Evolutionary conservation across 2,329 filamentous ascomycete genomes (phyloP), one percentile per base, ranked within the genome.

Genomic region (Paecilomyces sp.): DNA sequence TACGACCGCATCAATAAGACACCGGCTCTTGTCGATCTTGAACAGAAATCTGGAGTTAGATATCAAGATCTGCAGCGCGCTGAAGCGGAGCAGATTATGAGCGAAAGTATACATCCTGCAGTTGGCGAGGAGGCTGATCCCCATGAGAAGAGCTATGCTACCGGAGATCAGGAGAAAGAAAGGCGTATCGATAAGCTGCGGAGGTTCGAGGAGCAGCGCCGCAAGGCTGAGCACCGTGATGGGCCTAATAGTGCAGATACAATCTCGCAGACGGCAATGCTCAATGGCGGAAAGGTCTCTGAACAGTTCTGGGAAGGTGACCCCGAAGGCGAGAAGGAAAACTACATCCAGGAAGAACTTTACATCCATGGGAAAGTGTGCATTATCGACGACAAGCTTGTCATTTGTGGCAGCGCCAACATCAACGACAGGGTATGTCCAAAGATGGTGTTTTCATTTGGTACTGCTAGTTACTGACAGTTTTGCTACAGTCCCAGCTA

Each of bases 271-370:
- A 87, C 91, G 65, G 91, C 92, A 36, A 94, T 97, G 91, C 82
- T 89, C 24, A 84, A 83, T 64, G 77, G 86, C 72, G 73, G 84
- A 72, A 78, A 82, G 81, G 75, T 85, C 68, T 82, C 81, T 3
- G 86, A 90, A 9, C 90, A 95, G 73, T 68, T 77, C 0, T 97
- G 91, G 90, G 88, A 92, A 15, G 88, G 90, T 15, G 77, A 88
- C 3, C 78, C 85, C 0, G 84, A 93, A 65, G 84, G 85, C 1
- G 94, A 97, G 73, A 88, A 92, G 60, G 83, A 88, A 58, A 91
- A 95, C 71, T 95, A 94, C 80, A 88, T 97, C 61, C 93, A 96
- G 71, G 94, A 99, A 72, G 93, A 99, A 74, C 83, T 97, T 1
- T 99, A 99, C 72, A 88, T 97, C 55, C 94, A 99, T 73, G 89